Base-by-base conservation (phyloP, 805 yeast species). In the Limtongozyma cylindracea region DNA sequence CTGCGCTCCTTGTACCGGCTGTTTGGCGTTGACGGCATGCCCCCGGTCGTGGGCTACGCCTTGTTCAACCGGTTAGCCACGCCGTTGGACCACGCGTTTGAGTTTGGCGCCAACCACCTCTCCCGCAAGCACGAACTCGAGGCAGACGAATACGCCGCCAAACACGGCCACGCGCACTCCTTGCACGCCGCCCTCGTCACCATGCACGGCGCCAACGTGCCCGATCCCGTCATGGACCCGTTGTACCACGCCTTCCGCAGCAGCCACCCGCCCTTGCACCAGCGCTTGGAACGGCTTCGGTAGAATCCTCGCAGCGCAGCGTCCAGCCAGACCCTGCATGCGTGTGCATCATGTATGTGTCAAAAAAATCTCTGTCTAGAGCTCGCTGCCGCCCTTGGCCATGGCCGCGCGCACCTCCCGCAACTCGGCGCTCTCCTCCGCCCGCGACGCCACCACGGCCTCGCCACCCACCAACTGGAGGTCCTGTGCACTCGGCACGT, bases 201-300 rank as follows among this genome's bases (percentile, higher is more conserved):
- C 29, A 49, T 88, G 29, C 73, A 70, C 37, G 65, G 66, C 34
- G 74, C 77, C 38, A 84, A 88, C 45, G 58, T 88, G 39, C 56
- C 77, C 26, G 61, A 80, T n/a, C 58, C 78, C 52, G 78, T 71
- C 38, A 91, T 88, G 13, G 95, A 88, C 41, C 63, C 82, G 62
- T 56, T 80, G 31, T 88, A 69, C 46, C 72, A 92, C 11, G 68
- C 88, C 20, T 84, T 76, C 46, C 78, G 69, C 38, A 69, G 74
- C 46, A 70, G 84, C 21, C 98, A 88, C 37, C 99, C 99, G 22
- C 74, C 77, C 25, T 47, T 84, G 34, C 65, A 84, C 10, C 96
- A 88, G 52, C 69, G 99, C 52, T 56, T 88, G 33, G n/a, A n/a
- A n/a, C n/a, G n/a, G n/a, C n/a, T n/a, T n/a, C n/a, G n/a, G n/a